Conservation (phyloP, 2,329 filamentous ascomycete species). For the Apiospora hydei region DNA sequence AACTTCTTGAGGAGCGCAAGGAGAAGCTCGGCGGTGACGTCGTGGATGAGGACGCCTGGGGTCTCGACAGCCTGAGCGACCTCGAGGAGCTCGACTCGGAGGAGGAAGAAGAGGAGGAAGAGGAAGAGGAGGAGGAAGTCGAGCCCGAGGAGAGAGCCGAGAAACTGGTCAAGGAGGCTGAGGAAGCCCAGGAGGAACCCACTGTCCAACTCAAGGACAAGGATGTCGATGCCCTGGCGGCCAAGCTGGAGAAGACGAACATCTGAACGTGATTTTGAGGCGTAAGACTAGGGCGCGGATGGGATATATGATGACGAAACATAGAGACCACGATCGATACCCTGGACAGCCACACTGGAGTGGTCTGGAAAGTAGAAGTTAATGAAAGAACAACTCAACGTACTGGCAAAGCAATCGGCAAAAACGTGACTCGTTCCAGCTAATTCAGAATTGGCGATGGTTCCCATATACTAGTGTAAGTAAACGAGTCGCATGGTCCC, state of each 20-base stretch:
- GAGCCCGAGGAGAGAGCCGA: constrained; percentile 71
- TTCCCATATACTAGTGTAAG: constrained; percentile 24
- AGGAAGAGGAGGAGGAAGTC: constrained; percentile 70
- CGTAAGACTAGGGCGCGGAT: background rate
- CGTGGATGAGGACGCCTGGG: constrained; percentile 81
- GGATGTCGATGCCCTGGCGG: constrained; percentile 82
- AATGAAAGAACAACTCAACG: background rate
- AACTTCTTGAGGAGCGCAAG: constrained; percentile 79
- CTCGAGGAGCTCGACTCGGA: constrained; percentile 79
- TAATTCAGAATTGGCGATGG: constrained; percentile 22
- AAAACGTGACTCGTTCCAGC: background rate
- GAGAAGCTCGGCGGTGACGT: constrained; percentile 72
- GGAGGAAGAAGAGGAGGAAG: constrained; percentile 72
- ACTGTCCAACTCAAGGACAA: constrained; percentile 75
- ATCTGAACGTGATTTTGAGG: constrained; percentile 45
- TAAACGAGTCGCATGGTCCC: constrained; percentile 22
- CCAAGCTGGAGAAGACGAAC: constrained; percentile 75
- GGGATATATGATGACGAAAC: constrained; percentile 17
- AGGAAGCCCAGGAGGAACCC: constrained; percentile 76
- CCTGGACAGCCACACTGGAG: constrained; percentile 21
- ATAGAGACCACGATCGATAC: constrained; percentile 24
- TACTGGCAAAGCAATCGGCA: background rate
- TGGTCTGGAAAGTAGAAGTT: constrained; percentile 21
- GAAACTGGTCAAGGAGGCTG: constrained; percentile 72
- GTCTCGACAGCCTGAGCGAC: constrained; percentile 85